Evolutionary conservation across 805 yeast genomes (phyloP), one percentile per base, ranked within the genome.

Genomic region (Nakazawaea siamensis): DNA sequence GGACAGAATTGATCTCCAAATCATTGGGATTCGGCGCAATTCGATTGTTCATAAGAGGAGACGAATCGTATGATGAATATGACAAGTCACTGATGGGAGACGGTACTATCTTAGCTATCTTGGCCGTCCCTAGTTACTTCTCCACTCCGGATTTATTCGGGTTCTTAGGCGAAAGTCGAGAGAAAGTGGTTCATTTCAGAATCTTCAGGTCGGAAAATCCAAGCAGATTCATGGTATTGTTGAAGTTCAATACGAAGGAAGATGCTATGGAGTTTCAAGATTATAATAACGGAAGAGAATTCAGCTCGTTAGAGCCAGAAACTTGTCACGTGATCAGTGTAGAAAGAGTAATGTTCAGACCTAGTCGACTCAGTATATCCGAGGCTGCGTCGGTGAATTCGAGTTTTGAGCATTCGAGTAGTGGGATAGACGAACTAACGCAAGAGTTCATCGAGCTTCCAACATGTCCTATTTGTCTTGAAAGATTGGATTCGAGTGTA

Each of bases 401-500:
- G 23, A 20, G 10, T 10, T 7, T 8, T 8, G 7, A 8, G 10
- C 10, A 8, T 20, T 8, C 13, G 8, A 5, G 8, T 13, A 28
- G 23, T 18, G 19, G 13, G 7, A 12, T 18, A 4, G 74, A 41
- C 68, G 76, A 20, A 69, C 83, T n/a, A 54, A 65, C 3, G 62
- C 80, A 35, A 52, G 62, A 31, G 38, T 5, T 43, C 47, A 33
- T 33, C 19, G 96, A 87, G 52, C 62, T 87, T 20, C 95, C 97
- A 1, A 82, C 92, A 1, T 87, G 97, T 50, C 96, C 96, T 0
- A 96, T 87, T 0, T 87, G 97, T 50, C 60, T 87, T 13, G 97
- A 87, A 47, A 63, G 94, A 40, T 77, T 87, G 80, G 97, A 87
- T 50, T 65, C 87, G 1, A 73, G 71, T 16, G 63, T 81, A 4